phyloP scores from a whole-genome alignment of 495 filamentous ascomycete species.

The Xylaria scruposa region DNA sequence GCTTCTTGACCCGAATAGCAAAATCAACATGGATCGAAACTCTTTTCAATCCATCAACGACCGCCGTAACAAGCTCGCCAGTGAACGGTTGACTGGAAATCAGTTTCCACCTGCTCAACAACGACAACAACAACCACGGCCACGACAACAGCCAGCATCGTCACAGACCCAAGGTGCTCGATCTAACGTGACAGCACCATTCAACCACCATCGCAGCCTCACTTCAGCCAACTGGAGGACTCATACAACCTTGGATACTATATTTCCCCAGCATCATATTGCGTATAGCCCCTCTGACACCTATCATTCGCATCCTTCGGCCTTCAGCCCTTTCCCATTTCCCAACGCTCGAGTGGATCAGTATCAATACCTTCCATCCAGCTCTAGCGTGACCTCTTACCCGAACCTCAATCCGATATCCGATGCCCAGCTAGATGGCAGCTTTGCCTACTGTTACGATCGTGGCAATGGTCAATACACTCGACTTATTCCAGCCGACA shows the following conservation, averaged over 20 bases:
- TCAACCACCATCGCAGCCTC: conserved; percentile 27
- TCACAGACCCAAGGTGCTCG: conserved; percentile 25
- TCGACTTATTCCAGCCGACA: conserved; percentile 69
- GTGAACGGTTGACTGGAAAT: conserved; percentile 23
- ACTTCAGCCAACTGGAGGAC: conserved; percentile 40
- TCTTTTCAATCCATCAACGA: conserved; percentile 40
- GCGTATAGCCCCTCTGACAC: conserved; percentile 28
- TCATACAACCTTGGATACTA: conserved; percentile 25
- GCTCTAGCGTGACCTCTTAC: conserved; percentile 19
- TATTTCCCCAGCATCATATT: conserved; percentile 15
- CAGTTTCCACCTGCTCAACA: conserved; percentile 26
- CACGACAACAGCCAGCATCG: background rate
- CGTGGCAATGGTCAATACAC: conserved; percentile 65
- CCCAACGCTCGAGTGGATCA: conserved; percentile 29
- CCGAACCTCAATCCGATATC: conserved; percentile 2
- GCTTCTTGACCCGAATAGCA: conserved; percentile 20
- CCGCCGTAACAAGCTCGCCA: conserved; percentile 34
- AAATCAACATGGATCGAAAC: conserved; percentile 38
- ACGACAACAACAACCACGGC: conserved; percentile 29
- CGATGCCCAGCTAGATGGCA: conserved; percentile 30
- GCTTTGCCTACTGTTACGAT: conserved; percentile 59
- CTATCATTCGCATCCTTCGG: conserved; percentile 14
- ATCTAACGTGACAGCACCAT: conserved; percentile 22
- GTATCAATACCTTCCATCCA: conserved; percentile 15
- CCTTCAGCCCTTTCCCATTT: conserved; percentile 14